Conservation (phyloP, 1,284 basidiomycete genomes). For the Ganoderma resinaceum region DNA sequence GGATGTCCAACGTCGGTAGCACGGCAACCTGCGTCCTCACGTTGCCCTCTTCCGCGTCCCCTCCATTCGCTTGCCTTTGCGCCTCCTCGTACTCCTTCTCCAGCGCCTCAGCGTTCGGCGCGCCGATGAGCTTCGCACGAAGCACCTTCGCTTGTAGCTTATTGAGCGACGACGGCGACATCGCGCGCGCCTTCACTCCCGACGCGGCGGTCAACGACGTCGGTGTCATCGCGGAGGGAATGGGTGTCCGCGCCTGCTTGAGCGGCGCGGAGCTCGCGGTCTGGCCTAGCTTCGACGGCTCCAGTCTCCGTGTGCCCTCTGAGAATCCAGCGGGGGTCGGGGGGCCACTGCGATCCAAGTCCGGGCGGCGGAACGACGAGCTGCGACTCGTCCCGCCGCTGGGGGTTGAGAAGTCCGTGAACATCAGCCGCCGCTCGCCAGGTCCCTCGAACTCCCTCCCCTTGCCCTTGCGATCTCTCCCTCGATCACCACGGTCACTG, state of each 20-base stretch:
- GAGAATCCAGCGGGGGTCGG: slow-evolving; percentile 62
- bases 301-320: slow-evolving; percentile 51
- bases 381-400: slow-evolving; percentile 78
- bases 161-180: slow-evolving; percentile 86
- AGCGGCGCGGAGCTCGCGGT: slow-evolving; percentile 39
- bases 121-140: slow-evolving; percentile 86
- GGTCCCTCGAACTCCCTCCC: slow-evolving; percentile 44
- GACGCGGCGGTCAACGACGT: slow-evolving; percentile 46
- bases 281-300: slow-evolving; percentile 57
- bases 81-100: slow-evolving; percentile 87
- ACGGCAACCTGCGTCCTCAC: slow-evolving; percentile 77
- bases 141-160: slow-evolving; percentile 93
- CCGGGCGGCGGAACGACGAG: slow-evolving; percentile 82
- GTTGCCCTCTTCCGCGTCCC: slow-evolving; percentile 48
- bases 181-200: slow-evolving; percentile 49
- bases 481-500: slow-evolving; percentile 30
- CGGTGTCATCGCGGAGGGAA: slow-evolving; percentile 90
- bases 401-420: slow-evolving; percentile 60
- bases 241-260: slow-evolving; percentile 73
- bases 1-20: slow-evolving; percentile 89
- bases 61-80: slow-evolving; percentile 56
- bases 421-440: slow-evolving; percentile 68
- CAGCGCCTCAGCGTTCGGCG: slow-evolving; percentile 75
- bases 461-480: slow-evolving; percentile 43
- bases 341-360: slow-evolving; percentile 61